Evolutionary conservation across 2,329 filamentous ascomycete genomes (phyloP), one percentile per base, ranked within the genome.

Genomic region (Paradendryphiella salina): DNA sequence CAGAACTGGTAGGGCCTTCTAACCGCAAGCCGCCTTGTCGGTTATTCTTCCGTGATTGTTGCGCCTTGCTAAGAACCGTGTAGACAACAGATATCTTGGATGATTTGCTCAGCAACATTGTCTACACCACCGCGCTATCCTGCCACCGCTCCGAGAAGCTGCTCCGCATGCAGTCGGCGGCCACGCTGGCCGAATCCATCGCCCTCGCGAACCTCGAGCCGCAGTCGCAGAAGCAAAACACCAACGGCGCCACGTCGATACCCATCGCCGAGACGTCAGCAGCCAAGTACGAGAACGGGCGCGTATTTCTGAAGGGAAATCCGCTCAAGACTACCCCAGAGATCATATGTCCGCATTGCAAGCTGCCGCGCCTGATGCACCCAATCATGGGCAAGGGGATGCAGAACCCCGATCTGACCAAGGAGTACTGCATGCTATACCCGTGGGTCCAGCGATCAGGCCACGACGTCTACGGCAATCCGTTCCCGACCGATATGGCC

Each of bases 401-500:
- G 64, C 85, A 85, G 35, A 83, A 87, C 50, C 87, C 87, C 0
- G 75, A 78, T 33, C 73, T 78, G 10, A 74, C 73, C 14, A 72
- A 73, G 46, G 83, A 86, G 60, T 92, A 91, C 78, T 93, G 89
- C 80, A 89, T 89, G 73, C 85, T 85, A 59, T 85, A 87, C 54
- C 88, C 88, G 0, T 92, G 87, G 77, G 88, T 90, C 54, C 84
- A 89, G 60, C 86, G 88, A 69, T 79, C 84, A 2, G 87, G 87
- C 53, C 88, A 85, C 74, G 88, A 93, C 72, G 89, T 92, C 58
- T 91, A 91, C 72, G 88, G 87, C 42, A 89, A 91, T 73, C 89
- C 87, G 21, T 92, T 89, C 81, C 85, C 89, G 11, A 85, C 85
- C 14, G 86, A 87, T 17, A 82, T 87, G 53, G 88, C 87, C 53